Evolutionary conservation across 805 yeast species (phyloP).

Genomic region (Yueomyces sinensis): DNA sequence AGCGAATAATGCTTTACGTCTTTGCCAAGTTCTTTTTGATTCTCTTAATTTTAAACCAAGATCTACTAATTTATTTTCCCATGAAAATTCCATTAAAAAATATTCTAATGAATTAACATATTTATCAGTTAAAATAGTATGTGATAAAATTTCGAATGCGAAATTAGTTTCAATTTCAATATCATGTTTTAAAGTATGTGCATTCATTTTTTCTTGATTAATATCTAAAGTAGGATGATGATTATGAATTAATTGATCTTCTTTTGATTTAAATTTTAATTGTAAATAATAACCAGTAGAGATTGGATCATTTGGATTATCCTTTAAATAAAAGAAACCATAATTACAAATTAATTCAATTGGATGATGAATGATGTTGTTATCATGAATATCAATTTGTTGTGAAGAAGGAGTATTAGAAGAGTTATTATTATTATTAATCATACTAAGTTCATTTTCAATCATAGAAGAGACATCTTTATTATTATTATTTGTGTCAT

Average conservation of each 20-base stretch:
- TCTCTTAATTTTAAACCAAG: conserved; percentile 22
- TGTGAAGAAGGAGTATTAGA: neutral
- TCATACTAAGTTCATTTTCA: neutral
- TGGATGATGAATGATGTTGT: conserved; percentile 15
- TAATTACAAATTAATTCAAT: conserved; percentile 21
- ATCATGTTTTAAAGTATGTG: conserved; percentile 17
- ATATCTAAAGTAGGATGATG: conserved; percentile 3
- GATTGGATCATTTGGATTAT: conserved; percentile 17
- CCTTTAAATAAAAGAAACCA: conserved; percentile 21
- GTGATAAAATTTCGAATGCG: conserved; percentile 15
- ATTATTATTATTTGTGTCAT: neutral
- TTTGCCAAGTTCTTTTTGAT: conserved; percentile 26
- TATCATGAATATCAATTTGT: conserved; percentile 2
- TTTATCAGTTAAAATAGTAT: conserved; percentile 20
- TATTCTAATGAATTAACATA: conserved; percentile 24
- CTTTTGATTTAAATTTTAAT: conserved; percentile 20
- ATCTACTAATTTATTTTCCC: conserved; percentile 24
- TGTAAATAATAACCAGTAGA: conserved; percentile 21
- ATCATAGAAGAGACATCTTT: neutral
- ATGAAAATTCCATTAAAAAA: conserved; percentile 24
- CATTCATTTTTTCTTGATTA: conserved; percentile 18
- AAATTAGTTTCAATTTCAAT: conserved; percentile 18
- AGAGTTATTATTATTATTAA: neutral
- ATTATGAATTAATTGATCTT: conserved; percentile 13
- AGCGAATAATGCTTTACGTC: conserved; percentile 24